Base-by-base conservation (phyloP, 805 yeast genomes). In the Saccharomycopsis vini region DNA sequence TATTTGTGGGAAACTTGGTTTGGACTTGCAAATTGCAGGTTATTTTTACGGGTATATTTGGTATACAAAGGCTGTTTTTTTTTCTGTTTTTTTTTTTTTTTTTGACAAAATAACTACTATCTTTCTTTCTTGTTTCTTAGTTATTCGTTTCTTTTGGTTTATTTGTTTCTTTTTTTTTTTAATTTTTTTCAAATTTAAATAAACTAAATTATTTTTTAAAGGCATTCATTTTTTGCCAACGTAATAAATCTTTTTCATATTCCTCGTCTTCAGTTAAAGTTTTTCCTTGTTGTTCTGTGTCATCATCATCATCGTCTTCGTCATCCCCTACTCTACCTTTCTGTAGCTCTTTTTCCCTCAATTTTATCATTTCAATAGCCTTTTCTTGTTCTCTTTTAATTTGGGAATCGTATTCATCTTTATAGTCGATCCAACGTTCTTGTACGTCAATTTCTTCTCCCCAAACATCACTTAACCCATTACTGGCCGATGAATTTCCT, bases 401-500 rank as follows among this genome's bases (percentile, higher is more conserved):
- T 40, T 69, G 68, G 40, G 73, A 71, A 51, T 92, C 98, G 60
- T 85, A 88, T 40, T 66, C 67, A 22, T 74, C 81, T 58, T 89
- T 92, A 52, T 79, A 71, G 46, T 86, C 96, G 9, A 92, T 74
- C 98, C 98, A 92, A 47, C 99, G 70, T 52, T 92, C 98, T 53
- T 92, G 98, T 3, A 87, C 75, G 58, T 89, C 96, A 5, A 76
- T 65, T 39, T 46, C 50, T 19, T 46, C 50, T 5, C 50, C 50
- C 49, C 50, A 48, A 13, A 72, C 74, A 38, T 66, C 62, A 3
- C 67, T 67, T 10, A 61, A 49, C 6, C 39, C 40, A 35, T 62
- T 45, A 18, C 48, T 48, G 33, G 57, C 52, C 29, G 57, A 77
- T 36, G 70, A 60, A 37, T 69, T 61, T 9, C 84, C 78, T 32